Evolutionary conservation across 768 basidiomycete species (phyloP).

Genomic region (Psilocybe cyanescens): DNA sequence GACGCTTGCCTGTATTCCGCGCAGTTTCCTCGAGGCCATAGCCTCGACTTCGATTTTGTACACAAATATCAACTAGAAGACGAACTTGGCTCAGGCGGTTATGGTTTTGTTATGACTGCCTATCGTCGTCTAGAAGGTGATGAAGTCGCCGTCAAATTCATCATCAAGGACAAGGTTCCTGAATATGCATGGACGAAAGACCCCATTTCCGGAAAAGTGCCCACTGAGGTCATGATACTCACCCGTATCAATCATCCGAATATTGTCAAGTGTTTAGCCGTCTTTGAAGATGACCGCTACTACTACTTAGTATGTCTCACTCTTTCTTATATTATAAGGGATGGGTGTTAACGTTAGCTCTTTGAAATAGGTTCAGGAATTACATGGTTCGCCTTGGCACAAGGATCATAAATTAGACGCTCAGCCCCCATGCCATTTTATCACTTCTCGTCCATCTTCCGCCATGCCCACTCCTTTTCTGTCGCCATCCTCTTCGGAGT

Average conservation of each 20-base stretch:
- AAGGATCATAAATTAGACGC: slow-evolving; percentile 40
- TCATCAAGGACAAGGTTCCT: slow-evolving; percentile 77
- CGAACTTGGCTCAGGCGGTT: slow-evolving; percentile 89
- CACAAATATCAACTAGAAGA: slow-evolving; percentile 65
- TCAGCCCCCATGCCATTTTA: slow-evolving; percentile 20
- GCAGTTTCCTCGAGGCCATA: slow-evolving; percentile 63
- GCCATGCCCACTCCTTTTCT: slow-evolving; percentile 51
- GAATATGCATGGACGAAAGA: slow-evolving; percentile 67
- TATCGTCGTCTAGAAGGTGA: slow-evolving; percentile 55
- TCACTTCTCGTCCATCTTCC: slow-evolving; percentile 28
- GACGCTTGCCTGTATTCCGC: slow-evolving; percentile 39
- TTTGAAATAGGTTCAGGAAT: slow-evolving; percentile 74
- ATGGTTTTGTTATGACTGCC: slow-evolving; percentile 94
- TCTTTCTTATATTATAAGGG: not conserved
- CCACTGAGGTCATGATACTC: slow-evolving; percentile 82
- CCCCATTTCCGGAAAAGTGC: slow-evolving; percentile 63
- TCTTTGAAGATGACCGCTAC: slow-evolving; percentile 83
- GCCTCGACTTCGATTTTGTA: slow-evolving; percentile 63
- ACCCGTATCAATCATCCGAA: slow-evolving; percentile 75
- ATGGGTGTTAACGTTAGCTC: not conserved
- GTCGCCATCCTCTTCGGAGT: slow-evolving; percentile 46
- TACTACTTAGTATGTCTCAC: slow-evolving; percentile 78
- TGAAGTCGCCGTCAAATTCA: slow-evolving; percentile 95
- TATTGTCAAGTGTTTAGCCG: slow-evolving; percentile 81
- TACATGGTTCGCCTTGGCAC: slow-evolving; percentile 91